Base-by-base conservation (phyloP, 352 stramenopile species). In the Phytophthora agathidicida region DNA sequence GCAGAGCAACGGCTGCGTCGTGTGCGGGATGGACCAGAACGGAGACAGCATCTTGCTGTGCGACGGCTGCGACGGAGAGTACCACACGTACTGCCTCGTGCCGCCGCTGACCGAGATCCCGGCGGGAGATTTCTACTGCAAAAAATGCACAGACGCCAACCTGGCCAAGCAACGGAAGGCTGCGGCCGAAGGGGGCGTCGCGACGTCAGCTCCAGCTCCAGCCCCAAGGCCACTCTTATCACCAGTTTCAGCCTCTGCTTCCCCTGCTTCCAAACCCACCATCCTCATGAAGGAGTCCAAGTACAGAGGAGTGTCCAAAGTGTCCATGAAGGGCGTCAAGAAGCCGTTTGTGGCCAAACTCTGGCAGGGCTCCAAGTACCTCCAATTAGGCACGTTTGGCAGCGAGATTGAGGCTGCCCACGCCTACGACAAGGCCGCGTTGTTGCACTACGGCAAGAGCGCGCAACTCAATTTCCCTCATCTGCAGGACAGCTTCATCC, bases 31-130 rank as follows among this genome's bases (percentile, higher is more conserved):
- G 23, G 77, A 91, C 68, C 80, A 89, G 58, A 80, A 93, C 60
- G 83, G 76, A 19, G 80, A 90, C 67, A 86, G 80, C 53, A 94
- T 94, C 51, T 41, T 94, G 42, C 75, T 94, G 7, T 94, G 86
- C 28, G 86, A 94, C 51, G 83, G 85, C 65, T 94, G 86, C 60
- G 81, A 92, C 47, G 83, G 70, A n/a, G 86, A 94, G 73, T 94
- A 93, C 66, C 86, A 94, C 72, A 93, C 60, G 10, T 91, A 92
- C 56, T 94, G 86, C 67, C 80, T 94, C 13, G 72, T 83, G 42
- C 86, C 86, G 7, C 83, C 86, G 37, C 69, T 94, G 4, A 54
- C 55, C 1, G 77, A 90, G 60, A 90, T 94, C 63, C 86, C 86
- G 6, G 66, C 76, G 3, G 83, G 82, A 30, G 83, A 94, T 46